Conservation (phyloP, 2,329 filamentous ascomycete species). For the Xylogone sp. region DNA sequence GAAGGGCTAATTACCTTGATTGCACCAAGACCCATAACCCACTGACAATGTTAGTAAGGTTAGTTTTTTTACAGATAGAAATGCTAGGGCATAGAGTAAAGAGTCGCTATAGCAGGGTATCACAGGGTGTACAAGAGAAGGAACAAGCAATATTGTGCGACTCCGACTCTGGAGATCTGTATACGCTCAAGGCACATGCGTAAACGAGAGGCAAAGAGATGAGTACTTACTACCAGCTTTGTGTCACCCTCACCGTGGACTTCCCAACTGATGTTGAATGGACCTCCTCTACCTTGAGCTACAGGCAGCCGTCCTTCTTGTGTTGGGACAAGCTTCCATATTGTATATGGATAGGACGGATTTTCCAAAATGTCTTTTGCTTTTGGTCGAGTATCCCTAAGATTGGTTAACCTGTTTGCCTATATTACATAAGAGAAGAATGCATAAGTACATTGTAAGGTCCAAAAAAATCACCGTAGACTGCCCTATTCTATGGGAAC, state of each 20-base stretch:
- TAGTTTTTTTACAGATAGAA: not conserved
- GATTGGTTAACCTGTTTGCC: not conserved
- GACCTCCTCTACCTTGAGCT: conserved; percentile 68
- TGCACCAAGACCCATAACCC: conserved; percentile 77
- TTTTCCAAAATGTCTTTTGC: conserved; percentile 58
- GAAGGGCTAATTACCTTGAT: conserved; percentile 35
- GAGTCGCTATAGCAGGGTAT: no score
- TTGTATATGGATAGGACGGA: conserved; percentile 61
- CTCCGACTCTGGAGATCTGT: no score
- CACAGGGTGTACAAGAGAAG: no score
- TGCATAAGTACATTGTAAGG: not conserved
- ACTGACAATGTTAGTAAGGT: conserved; percentile 39
- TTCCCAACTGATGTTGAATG: conserved; percentile 74
- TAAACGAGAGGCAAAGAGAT: no score
- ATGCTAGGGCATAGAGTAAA: no score
- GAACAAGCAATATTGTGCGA: no score
- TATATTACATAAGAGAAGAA: not conserved
- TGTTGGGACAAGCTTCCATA: conserved; percentile 68
- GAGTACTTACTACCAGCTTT: conserved; percentile 66
- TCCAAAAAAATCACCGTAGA: no score
- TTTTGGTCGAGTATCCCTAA: conserved; percentile 27
- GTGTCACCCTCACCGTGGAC: conserved; percentile 71
- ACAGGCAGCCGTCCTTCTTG: conserved; percentile 58
- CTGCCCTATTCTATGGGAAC: no score
- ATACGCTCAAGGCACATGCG: no score